These are phyloP conservation scores for Xylariaceae sp. DNA, from an alignment of 2,329 filamentous ascomycete species.

Conservation along the genomic window DNA sequence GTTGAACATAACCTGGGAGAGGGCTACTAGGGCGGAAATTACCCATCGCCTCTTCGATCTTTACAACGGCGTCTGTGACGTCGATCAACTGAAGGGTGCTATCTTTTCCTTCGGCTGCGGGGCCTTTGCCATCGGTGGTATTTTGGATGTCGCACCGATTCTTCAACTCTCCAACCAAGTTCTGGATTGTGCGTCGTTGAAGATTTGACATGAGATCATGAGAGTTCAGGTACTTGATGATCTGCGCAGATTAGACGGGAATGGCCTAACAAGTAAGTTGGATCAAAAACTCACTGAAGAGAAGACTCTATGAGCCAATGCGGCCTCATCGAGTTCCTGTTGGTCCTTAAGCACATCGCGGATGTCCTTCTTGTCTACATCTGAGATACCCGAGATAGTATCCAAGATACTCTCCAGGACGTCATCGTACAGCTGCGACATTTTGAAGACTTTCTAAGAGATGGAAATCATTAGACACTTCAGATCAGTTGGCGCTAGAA, in stretches of 20 bases:
- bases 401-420: not conserved
- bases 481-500: not conserved
- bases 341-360: not conserved
- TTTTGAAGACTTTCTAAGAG: not conserved
- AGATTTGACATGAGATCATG: not conserved
- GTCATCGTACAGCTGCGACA: not conserved
- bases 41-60: no score
- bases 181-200: not conserved
- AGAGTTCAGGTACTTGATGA: not conserved
- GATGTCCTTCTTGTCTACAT: not conserved
- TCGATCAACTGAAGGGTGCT: no score
- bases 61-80: no score
- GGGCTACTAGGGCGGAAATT: no score
- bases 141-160: no score
- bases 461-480: no score
- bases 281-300: not conserved
- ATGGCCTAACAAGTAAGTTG: not conserved
- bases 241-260: not conserved
- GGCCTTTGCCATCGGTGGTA: not conserved
- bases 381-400: not conserved
- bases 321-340: not conserved
- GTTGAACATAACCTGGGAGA: no score
- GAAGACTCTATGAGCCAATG: not conserved
- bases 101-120: no score
- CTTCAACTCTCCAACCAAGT: not conserved